Evolutionary conservation across 2,329 filamentous ascomycete genomes (phyloP), one percentile per base, ranked within the genome.

Genomic region (Fusarium xyrophilum): DNA sequence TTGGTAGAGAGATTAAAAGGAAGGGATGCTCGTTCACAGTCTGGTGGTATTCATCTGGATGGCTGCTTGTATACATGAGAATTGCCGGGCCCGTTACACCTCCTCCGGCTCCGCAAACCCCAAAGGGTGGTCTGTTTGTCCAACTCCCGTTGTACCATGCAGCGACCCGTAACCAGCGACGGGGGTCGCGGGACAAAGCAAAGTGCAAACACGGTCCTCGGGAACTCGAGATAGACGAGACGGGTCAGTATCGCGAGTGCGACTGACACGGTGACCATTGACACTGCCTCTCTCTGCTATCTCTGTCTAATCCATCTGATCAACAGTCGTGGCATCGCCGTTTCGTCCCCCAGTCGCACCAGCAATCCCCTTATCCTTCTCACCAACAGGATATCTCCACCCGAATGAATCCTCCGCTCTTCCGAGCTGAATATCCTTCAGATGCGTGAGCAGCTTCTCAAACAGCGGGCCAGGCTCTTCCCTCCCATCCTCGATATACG

Each of bases 351-450:
- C 60, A 35, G 46, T 54, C n/a, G 57, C 70, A 7, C 73, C 74
- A n/a, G 72, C 70, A 13, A 82, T 80, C 63, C 82, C 81, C 53
- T 73, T 75, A 64, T 88, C 84, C 56, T 78, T 79, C 52, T 79
- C 81, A 11, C 73, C 75, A 11, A 89, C 82, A 11, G 77, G 73
- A 52, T 80, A 76, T 48, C 86, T 85, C 94, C 93, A 97, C 7
- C 88, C 88, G 75, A 94, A 92, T 59, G 82, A 81, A 77, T 98
- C 95, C 77, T 91, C 82, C 42, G 91, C 82, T 79, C 91, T 92
- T 30, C 94, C 94, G 38, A 88, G 85, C 82, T 98, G 95, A 65
- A 98, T 93, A 2, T 89, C 93, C 82, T 96, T 91, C 56, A 98
- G 84, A 56, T 90, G 90, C 27, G 84, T 83, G 60, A 97, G 81